Percentiles rank a stretch among this genome's conserved stretches.
Evolutionary conservation across 305 asterid species (phyloP).

Genomic region (Fraxinus xanthoxyloides): DNA sequence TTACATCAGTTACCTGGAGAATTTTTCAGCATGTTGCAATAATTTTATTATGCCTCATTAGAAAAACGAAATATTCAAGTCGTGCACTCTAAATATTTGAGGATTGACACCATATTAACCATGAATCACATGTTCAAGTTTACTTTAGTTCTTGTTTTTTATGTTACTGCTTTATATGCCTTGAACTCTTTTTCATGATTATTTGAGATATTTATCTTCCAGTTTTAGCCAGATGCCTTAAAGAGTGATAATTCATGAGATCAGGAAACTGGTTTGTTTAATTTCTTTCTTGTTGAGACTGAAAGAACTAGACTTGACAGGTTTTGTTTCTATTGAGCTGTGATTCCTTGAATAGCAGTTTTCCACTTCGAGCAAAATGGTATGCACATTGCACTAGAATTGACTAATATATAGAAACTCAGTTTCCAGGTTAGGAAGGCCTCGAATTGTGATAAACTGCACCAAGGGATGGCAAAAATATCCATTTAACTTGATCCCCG

Average conservation of each 20-base stretch:
- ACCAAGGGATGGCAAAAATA: neutral
- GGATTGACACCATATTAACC: neutral
- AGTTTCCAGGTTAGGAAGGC: neutral
- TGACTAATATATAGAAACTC: neutral
- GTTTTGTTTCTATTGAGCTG: neutral
- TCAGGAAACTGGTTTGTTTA: neutral
- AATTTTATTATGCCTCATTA: neutral
- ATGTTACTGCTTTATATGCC: neutral
- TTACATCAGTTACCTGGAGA: neutral
- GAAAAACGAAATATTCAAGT: neutral
- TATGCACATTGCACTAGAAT: neutral
- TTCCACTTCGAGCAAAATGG: neutral
- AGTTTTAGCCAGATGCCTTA: neutral
- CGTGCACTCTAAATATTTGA: neutral
- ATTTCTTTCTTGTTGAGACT: neutral
- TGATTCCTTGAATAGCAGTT: neutral
- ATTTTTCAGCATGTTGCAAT: neutral
- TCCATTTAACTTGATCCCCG: neutral
- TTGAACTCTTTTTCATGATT: neutral
- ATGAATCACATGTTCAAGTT: neutral
- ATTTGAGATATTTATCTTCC: neutral
- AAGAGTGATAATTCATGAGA: neutral
- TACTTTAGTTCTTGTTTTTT: neutral
- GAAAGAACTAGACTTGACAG: neutral
- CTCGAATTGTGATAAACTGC: neutral